Percentiles rank a stretch among this genome's conserved stretches.
Conservation (phyloP, 805 yeast genomes). For the Torulaspora delbrueckii region DNA sequence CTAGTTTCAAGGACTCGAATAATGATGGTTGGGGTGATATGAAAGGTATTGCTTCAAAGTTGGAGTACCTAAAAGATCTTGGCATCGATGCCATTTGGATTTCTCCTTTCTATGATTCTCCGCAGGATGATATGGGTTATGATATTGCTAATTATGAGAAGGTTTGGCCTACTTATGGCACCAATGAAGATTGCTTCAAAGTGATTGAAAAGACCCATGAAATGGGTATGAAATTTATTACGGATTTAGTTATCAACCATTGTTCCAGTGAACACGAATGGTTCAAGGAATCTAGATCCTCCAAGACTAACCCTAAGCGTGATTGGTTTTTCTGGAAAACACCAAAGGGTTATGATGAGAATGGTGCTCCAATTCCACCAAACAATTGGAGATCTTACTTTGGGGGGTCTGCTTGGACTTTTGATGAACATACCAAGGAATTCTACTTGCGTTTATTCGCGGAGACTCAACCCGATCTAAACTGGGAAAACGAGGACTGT, state of each 20-base stretch:
- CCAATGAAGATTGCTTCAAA: constrained; percentile 47
- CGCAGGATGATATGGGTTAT: constrained; percentile 61
- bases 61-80: constrained; percentile 47
- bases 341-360: too few species aligned
- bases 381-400: constrained; percentile 53
- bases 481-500: constrained; percentile 48
- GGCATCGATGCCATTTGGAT: constrained; percentile 54
- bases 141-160: constrained; percentile 52
- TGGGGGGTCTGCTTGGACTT: constrained; percentile 54
- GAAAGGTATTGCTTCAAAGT: constrained; percentile 49
- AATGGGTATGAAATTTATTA: constrained; percentile 47
- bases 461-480: constrained; percentile 52
- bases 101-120: constrained; percentile 54
- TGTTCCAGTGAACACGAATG: constrained; percentile 52
- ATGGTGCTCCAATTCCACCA: too few species aligned
- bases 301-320: constrained; percentile 49
- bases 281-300: constrained; percentile 52
- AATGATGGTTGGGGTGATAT: constrained; percentile 58
- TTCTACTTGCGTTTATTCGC: constrained; percentile 54
- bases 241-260: constrained; percentile 57
- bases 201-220: constrained; percentile 45
- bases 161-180: constrained; percentile 52
- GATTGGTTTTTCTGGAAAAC: constrained; percentile 60
- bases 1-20: constrained; percentile 54
- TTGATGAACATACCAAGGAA: constrained; percentile 50